Evolutionary conservation across 2,329 filamentous ascomycete species (phyloP), one percentile per base, ranked within the genome.

Genomic region (Penicillium concentricum): DNA sequence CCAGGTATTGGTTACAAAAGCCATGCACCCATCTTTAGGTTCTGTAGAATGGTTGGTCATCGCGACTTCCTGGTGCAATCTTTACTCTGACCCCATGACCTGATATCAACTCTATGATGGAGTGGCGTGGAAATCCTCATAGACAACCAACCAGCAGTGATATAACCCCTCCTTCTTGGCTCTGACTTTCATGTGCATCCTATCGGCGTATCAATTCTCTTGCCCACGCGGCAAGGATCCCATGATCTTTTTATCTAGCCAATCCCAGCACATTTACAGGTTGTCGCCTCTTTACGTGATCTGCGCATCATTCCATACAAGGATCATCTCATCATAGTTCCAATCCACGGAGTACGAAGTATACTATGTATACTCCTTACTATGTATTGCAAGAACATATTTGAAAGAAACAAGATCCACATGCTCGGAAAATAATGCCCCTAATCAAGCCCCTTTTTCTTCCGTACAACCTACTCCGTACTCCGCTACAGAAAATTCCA

Each of bases 361-460:
- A 34, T 28, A 16, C 26, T 30, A 44, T 4, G n/a, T n/a, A n/a
- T n/a, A n/a, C n/a, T n/a, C 5, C 6, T 4, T 26, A 26, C 24
- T 32, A 28, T 32, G n/a, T 50, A 28, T 41, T 16, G 18, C 10
- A 51, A 38, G 34, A 46, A 38, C 10, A 53, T 28, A 22, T 26
- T 37, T 39, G 42, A 52, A 47, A 28, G 15, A 22, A 30, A 18
- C 10, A 10, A 41, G 30, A 28, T 43, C 52, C 30, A 43, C 45
- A 42, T 2, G 20, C 22, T 16, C 42, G n/a, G n/a, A 26, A 18
- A 49, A 48, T 43, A 57, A 57, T 53, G 35, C 54, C 57, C 61
- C 51, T 63, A 65, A 65, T 63, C 58, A 58, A 59, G n/a, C 58
- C 57, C 60, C 52, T 56, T 61, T 62, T 45, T 26, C 30, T 22